These are phyloP conservation scores for Petrea volubilis DNA, from an alignment of 257 asterid species.

Conservation along the genomic window DNA sequence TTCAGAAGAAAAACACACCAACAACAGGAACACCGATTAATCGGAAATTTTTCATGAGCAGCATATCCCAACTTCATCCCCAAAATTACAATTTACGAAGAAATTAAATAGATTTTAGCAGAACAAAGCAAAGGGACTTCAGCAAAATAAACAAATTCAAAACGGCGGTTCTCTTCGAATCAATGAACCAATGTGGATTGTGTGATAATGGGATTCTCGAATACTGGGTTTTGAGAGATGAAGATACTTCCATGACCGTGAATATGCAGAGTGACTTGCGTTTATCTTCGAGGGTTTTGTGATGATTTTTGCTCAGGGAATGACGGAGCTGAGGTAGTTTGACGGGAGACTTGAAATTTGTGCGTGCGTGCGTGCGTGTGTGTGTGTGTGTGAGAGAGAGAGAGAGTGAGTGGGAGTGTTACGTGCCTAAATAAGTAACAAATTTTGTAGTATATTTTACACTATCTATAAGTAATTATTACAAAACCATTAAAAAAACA, in stretches of 20 bases:
- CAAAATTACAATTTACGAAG: background rate
- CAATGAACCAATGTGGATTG: background rate
- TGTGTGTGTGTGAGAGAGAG: no score
- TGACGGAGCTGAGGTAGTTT: background rate
- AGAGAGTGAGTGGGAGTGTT: no score
- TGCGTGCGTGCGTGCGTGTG: no score
- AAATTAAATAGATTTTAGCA: background rate
- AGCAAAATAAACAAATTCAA: background rate
- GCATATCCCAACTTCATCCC: background rate
- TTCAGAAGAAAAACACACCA: background rate
- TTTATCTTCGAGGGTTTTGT: background rate
- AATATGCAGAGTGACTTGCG: background rate
- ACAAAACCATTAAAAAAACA: no score
- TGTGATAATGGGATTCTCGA: constrained; percentile 23
- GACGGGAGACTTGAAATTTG: background rate
- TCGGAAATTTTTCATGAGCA: background rate
- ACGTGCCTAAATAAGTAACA: no score
- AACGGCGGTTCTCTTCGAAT: constrained; percentile 19
- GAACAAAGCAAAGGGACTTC: background rate
- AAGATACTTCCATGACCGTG: constrained; percentile 35
- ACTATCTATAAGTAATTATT: no score
- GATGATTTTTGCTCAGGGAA: background rate
- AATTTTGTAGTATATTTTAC: no score
- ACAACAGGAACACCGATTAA: background rate
- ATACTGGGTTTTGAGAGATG: constrained; percentile 29